A percentile compares a stretch with the other conserved stretches of the same genome.
These are phyloP conservation scores for Beauveria scarabaeidicola DNA, from an alignment of 2,329 filamentous ascomycete genomes.

Conservation along the genomic window DNA sequence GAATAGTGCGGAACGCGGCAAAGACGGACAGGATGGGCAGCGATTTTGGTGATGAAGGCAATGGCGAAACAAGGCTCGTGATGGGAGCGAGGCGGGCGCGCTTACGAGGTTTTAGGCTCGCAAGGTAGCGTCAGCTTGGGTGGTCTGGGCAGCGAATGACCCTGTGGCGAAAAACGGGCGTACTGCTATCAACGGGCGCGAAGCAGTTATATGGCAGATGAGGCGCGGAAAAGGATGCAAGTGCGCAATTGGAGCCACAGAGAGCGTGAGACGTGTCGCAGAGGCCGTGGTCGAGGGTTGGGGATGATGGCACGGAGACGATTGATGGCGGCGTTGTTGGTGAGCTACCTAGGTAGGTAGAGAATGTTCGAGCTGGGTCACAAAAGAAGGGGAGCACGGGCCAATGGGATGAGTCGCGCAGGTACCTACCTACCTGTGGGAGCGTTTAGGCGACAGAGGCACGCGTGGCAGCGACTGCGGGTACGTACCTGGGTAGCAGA, in stretches of 20 bases:
- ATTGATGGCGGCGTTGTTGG: background rate
- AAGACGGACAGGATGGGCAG: too few relatives aligned
- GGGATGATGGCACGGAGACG: slow-evolving; percentile 3
- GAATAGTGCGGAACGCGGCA: background rate
- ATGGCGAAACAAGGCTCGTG: slow-evolving; percentile 13
- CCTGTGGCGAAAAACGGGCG: background rate
- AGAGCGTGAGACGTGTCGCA: slow-evolving; percentile 13
- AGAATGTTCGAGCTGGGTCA: slow-evolving; percentile 11
- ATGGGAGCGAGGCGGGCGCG: slow-evolving; percentile 3
- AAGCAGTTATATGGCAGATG: background rate
- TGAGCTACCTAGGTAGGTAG: background rate
- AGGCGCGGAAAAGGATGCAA: background rate
- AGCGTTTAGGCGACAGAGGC: slow-evolving; percentile 7
- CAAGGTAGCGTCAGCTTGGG: slow-evolving; percentile 8
- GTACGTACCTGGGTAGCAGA: background rate
- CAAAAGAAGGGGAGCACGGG: slow-evolving; percentile 8
- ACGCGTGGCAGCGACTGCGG: slow-evolving; percentile 1
- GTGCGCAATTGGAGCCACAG: slow-evolving; percentile 5
- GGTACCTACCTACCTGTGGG: background rate
- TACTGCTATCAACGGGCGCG: background rate
- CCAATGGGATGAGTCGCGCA: slow-evolving; percentile 4
- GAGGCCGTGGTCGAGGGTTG: background rate
- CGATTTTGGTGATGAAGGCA: background rate
- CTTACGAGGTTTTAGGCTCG: slow-evolving; percentile 9
- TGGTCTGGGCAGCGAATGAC: background rate